These are phyloP conservation scores for Dothistroma septosporum DNA, from an alignment of 2,329 filamentous ascomycete genomes.

Conservation along the genomic window DNA sequence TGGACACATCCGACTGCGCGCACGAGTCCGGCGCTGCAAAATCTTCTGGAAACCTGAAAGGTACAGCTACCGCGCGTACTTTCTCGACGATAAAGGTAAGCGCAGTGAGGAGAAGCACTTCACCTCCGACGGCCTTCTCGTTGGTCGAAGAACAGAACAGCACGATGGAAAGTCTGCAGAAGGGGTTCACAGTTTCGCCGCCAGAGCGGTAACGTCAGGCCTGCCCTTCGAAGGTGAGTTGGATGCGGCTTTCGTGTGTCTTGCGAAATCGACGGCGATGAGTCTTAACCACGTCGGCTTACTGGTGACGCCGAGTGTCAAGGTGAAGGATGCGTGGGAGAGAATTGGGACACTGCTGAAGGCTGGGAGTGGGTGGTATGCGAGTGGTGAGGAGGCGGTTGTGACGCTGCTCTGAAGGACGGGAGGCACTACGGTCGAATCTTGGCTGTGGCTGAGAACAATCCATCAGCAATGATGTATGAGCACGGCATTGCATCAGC, in stretches of 20 bases:
- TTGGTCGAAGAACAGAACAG: neutral
- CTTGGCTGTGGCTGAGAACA: no score
- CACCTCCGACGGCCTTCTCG: conserved; percentile 6
- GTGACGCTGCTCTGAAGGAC: neutral
- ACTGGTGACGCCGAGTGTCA: neutral
- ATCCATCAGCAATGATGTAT: no score
- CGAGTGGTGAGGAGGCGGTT: neutral
- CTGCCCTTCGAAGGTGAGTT: neutral
- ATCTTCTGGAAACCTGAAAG: conserved; percentile 1
- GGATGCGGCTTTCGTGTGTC: conserved; percentile 2
- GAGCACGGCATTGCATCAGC: no score
- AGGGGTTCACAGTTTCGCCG: neutral
- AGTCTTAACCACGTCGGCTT: neutral
- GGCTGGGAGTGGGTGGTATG: neutral
- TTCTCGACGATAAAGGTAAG: neutral
- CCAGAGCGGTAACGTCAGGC: neutral
- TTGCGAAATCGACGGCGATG: neutral
- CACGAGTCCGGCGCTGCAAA: neutral
- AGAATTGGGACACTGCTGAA: neutral
- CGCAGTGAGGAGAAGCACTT: conserved; percentile 3
- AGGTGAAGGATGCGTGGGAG: neutral
- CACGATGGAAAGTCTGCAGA: neutral
- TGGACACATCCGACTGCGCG: neutral
- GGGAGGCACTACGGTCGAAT: no score
- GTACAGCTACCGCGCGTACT: neutral